Evolutionary conservation across 805 yeast genomes (phyloP), one percentile per base, ranked within the genome.

Genomic region (Barnettozyma sucrosica): DNA sequence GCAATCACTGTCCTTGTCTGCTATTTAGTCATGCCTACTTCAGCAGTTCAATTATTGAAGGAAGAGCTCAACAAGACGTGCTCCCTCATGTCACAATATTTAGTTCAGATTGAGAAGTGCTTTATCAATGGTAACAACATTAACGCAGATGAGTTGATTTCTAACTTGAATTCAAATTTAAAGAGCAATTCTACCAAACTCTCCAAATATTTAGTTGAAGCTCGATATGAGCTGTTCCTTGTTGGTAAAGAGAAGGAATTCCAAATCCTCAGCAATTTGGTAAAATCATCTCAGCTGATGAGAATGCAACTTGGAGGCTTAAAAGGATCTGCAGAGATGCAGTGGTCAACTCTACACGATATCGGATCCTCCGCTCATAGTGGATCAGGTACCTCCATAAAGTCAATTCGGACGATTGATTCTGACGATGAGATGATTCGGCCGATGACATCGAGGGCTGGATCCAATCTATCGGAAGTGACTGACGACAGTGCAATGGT

Each of bases 271-370:
- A 61, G 61, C 11, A 59, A 72, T 33, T 63, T 83, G 21, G 84
- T 79, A 1, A 67, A 68, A 5, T 74, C 83, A 0, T 75, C 81
- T 7, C 70, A 74, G 36, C 68, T 74, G 10, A 58, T 86, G 51
- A 65, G 75, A 6, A 73, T 77, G 52, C 81, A 80, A 55, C 59
- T 85, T 37, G 83, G 84, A 44, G 92, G 92, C 1, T 66, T 87
- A 53, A 69, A 78, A 51, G 74, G 82, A 41, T 83, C 90, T 13
- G 77, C 83, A 10, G 85, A 80, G 50, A 83, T 83, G 70, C 85
- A 82, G 58, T 72, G 79, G 73, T 71, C 72, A 26, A 64, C 82
- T 9, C 65, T 83, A 8, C 71, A 71, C 46, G 69, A 56, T 55
- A 44, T 43, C 23, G 46, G 20, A 3, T 36, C 43, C 5, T 14